phyloP scores from a whole-genome alignment of 257 asterid genomes.

The Przewalskia tangutica region DNA sequence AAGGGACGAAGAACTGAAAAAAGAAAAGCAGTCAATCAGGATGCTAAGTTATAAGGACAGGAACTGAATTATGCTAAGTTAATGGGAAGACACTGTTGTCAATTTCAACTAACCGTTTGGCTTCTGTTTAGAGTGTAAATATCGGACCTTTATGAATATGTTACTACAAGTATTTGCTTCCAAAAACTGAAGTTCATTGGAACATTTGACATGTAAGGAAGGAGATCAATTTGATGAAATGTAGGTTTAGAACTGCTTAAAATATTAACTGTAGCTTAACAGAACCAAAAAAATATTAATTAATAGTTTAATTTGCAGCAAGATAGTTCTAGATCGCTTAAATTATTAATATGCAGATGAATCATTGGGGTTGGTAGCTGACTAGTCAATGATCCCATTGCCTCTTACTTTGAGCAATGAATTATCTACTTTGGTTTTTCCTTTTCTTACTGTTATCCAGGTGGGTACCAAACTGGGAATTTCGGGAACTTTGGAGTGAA shows the following conservation, averaged over 20 bases:
- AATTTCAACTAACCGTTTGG: not conserved
- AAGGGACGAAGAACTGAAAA: not conserved
- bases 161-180: not conserved
- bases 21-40: not conserved
- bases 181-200: not conserved
- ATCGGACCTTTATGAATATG: not conserved
- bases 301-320: not conserved
- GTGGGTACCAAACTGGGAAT: not conserved
- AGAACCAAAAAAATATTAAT: not conserved
- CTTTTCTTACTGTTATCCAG: not conserved
- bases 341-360: not conserved
- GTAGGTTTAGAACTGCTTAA: not conserved
- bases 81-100: not conserved
- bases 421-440: not conserved
- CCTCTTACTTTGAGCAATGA: not conserved
- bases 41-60: not conserved
- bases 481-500: not conserved
- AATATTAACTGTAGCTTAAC: not conserved
- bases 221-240: not conserved
- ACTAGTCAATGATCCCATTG: not conserved
- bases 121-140: not conserved
- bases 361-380: not conserved
- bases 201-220: not conserved
- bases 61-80: not conserved
- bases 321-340: not conserved